Evolutionary conservation across 164 flowering plant genomes (phyloP).

Genomic region (Stephania japonica): DNA sequence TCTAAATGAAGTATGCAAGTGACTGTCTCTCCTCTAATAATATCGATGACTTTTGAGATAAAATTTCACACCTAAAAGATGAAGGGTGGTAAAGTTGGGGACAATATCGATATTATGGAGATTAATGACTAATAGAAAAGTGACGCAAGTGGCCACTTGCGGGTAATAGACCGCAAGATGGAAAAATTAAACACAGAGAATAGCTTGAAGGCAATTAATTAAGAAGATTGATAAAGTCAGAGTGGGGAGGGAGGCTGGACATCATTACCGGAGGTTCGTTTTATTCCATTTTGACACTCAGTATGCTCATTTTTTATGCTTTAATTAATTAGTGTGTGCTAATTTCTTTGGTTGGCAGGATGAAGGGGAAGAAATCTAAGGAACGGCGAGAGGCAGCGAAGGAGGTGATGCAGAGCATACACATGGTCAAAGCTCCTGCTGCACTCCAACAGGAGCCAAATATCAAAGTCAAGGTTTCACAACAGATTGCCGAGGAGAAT

Average conservation of each 20-base stretch:
- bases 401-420: conserved; percentile 54
- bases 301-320: neutral
- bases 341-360: conserved; percentile 10
- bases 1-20: no score
- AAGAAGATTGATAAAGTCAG: conserved; percentile 26
- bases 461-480: conserved; percentile 22
- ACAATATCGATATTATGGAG: no score
- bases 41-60: no score
- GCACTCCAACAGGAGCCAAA: conserved; percentile 32
- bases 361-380: conserved; percentile 20
- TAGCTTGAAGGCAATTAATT: conserved; percentile 27
- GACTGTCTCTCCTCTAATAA: no score
- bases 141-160: no score
- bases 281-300: neutral
- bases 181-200: no score
- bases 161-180: no score
- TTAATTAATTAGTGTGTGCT: neutral
- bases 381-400: conserved; percentile 19
- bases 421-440: conserved; percentile 51
- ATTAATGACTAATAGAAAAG: no score
- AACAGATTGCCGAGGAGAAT: conserved; percentile 27
- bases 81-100: no score
- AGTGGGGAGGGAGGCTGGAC: conserved; percentile 16
- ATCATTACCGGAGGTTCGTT: conserved; percentile 17
- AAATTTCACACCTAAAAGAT: no score